Percentiles rank a stretch among this genome's conserved stretches.
Evolutionary conservation across 2,329 filamentous ascomycete genomes (phyloP).

Genomic region (Neocucurbitaria cava): DNA sequence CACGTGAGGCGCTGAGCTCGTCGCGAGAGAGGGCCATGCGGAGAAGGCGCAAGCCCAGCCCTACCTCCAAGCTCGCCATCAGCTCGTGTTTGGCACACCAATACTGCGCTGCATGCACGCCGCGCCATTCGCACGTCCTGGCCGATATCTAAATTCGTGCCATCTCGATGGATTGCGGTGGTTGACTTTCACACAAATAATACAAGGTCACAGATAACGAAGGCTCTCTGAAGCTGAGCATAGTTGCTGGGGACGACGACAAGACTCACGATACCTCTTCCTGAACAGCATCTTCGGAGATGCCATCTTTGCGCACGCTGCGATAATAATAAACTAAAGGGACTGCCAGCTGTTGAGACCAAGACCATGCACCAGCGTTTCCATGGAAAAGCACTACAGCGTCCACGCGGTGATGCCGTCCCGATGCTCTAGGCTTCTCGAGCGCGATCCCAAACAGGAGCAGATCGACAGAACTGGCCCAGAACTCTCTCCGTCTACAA

Average conservation of each 20-base stretch:
- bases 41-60: background rate
- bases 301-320: too few relatives aligned
- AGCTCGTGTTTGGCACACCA: background rate
- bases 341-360: slow-evolving; percentile 9
- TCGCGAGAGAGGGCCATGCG: background rate
- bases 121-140: too few relatives aligned
- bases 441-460: slow-evolving; percentile 19
- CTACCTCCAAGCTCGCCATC: background rate
- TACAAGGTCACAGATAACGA: too few relatives aligned
- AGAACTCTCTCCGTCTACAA: slow-evolving; percentile 4
- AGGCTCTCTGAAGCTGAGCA: too few relatives aligned
- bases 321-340: too few relatives aligned
- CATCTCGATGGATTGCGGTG: too few relatives aligned
- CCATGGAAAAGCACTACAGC: slow-evolving; percentile 7
- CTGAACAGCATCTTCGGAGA: too few relatives aligned
- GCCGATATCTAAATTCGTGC: too few relatives aligned
- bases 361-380: slow-evolving; percentile 12
- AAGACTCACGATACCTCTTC: too few relatives aligned
- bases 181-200: too few relatives aligned
- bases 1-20: background rate
- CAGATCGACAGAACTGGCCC: slow-evolving; percentile 18
- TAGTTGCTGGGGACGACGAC: too few relatives aligned
- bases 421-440: slow-evolving; percentile 7
- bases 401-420: slow-evolving; percentile 13
- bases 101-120: background rate